These are phyloP conservation scores for Gardenia jasminoides DNA, from an alignment of 257 asterid genomes.

Conservation along the genomic window DNA sequence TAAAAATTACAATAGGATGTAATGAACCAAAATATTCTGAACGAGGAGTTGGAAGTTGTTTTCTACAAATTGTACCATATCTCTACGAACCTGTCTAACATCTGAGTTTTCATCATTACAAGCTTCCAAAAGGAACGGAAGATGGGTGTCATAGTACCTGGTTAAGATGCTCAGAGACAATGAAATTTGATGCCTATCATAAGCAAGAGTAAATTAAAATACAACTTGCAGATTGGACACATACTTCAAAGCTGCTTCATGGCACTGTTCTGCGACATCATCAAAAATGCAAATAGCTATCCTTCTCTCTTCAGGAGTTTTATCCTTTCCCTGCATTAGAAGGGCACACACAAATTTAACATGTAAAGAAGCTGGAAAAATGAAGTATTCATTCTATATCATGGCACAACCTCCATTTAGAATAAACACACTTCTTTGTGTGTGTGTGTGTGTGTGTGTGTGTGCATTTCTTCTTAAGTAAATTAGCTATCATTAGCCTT, in stretches of 20 bases:
- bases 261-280: slow-evolving; percentile 98
- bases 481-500: not conserved
- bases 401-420: not conserved
- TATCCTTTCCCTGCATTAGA: slow-evolving; percentile 80
- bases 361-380: not conserved
- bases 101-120: slow-evolving; percentile 92
- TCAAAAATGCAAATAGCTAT: slow-evolving; percentile 97
- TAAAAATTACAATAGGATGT: not conserved
- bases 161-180: slow-evolving; percentile 11
- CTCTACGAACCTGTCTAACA: slow-evolving; percentile 75
- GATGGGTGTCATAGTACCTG: slow-evolving; percentile 89
- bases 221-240: slow-evolving; percentile 10
- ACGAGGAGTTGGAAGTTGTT: not conserved
- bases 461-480: not conserved
- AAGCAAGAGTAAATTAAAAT: slow-evolving; percentile 17
- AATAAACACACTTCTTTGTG: not conserved
- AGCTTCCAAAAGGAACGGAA: slow-evolving; percentile 97
- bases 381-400: not conserved
- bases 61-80: not conserved
- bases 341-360: slow-evolving; percentile 1
- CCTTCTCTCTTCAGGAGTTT: slow-evolving; percentile 94
- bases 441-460: not conserved
- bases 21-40: not conserved
- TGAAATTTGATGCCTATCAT: slow-evolving; percentile 5
- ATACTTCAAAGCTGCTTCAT: slow-evolving; percentile 80